Evolutionary conservation across 2,329 filamentous ascomycete genomes (phyloP), one percentile per base, ranked within the genome.

Genomic region (Fusarium sambucinum): DNA sequence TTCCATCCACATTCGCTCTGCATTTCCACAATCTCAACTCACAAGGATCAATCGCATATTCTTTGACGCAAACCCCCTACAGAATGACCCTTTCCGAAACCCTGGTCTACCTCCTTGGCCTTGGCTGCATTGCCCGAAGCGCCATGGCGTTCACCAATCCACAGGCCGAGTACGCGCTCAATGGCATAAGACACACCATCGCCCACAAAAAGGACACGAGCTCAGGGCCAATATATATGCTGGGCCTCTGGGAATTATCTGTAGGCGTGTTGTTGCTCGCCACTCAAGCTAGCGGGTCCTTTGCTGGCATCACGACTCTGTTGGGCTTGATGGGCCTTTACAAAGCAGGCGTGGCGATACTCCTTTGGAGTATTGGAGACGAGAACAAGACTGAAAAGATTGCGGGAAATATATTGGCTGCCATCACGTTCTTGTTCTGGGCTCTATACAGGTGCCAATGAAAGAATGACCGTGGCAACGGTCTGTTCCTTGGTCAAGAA

Each of bases 61-160:
- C 1, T 2, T 12, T 12, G 4, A 12, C 14, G 2, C 1, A 9
- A 5, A 3, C 7, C 16, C 2, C 17, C 5, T 1, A 27, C 8
- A 14, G 10, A 0, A 61, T 62, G 56, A 4, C 5, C 6, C 23
- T 32, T 13, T 14, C 23, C 3, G 12, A 32, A 12, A 19, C 1
- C 16, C 30, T 1, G 12, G 9, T 51, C 1, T 63, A 58, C 11
- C 9, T 10, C 8, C 45, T 63, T 0, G 29, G 44, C 8, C 6
- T 63, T 3, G 38, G 23, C 8, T 63, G 51, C n/a, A 21, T 63
- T 11, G 10, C n/a, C 2, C 46, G 60, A 37, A 63, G 59, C 38
- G 23, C 48, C 3, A 51, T 63, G 45, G 44, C 60, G 3, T 63
- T 63, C 19, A 63, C 23, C 1, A 19, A 57, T 19, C 60, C 60